Evolutionary conservation across 176 grass and related monocot species (phyloP), one percentile per base, ranked within the genome.

Genomic region (Bothriochloa decipiens): DNA sequence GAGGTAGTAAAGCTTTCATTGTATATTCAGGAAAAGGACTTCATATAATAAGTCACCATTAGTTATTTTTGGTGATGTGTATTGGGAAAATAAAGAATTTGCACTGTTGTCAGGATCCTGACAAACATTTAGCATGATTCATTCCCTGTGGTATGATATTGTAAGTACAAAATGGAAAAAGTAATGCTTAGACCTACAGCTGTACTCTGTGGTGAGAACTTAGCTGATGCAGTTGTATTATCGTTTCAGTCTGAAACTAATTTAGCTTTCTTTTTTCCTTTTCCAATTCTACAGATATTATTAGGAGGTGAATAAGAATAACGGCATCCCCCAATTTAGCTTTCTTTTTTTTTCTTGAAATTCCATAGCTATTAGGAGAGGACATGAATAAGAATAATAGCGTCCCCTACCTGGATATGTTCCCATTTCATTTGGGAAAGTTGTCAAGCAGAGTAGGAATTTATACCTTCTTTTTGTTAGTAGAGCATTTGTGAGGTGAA

Each of bases 401-500:
- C 17, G 18, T 40, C 73, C 64, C 69, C 55, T 81, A 68, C n/a
- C 49, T 50, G 71, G 60, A 74, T 65, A 57, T 81, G n/a, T 13
- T 42, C 61, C 70, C 10, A 75, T 66, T 47, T 69, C 79, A 77
- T 7, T 17, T 8, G 33, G 60, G 46, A 33, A 77, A 85, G n/a
- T 70, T 29, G 17, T n/a, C 28, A n/a, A 63, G 28, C 22, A 70
- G 25, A 70, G 79, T 47, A 71, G 57, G 65, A 77, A 82, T 47
- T 27, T 50, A 67, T 71, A 58, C 73, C 74, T n/a, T 71, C 7
- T 11, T 77, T 76, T 63, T 87, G 16, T 77, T 50, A 64, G 28
- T 32, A 36, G 7, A 40, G 73, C 65, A 50, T 15, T 11, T 1
- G 5, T 72, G 72, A 2, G 8, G 29, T 75, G 70, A 65, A 52